Percentiles rank a stretch among this genome's conserved stretches.
These are phyloP conservation scores for Oryza officinalis DNA, from an alignment of 176 grass and related monocot genomes.

Conservation along the genomic window DNA sequence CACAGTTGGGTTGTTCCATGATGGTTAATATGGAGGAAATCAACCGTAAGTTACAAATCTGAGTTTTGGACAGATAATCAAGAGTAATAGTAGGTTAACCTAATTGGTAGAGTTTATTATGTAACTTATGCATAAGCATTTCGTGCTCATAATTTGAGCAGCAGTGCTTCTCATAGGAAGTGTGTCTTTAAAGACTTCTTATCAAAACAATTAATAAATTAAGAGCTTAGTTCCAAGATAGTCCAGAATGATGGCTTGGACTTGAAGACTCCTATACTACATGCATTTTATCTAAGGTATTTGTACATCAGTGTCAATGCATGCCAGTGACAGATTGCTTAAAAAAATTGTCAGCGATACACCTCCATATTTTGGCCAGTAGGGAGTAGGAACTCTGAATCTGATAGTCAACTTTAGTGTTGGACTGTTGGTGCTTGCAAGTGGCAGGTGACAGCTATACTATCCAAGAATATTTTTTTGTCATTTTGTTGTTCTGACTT, in stretches of 20 bases:
- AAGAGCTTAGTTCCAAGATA: slow-evolving; percentile 5
- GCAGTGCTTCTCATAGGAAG: not conserved
- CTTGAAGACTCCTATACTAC: not conserved
- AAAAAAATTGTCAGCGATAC: not conserved
- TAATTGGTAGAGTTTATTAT: not conserved
- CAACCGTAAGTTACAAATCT: not conserved
- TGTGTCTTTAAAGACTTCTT: not conserved
- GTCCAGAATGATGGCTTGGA: slow-evolving; percentile 6
- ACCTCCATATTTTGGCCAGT: not conserved
- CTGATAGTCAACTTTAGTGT: not conserved
- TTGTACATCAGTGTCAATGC: not conserved
- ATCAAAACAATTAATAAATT: not conserved
- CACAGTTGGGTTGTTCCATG: not conserved
- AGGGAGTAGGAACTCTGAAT: not conserved
- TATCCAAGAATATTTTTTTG: slow-evolving; percentile 13
- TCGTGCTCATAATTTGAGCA: slow-evolving; percentile 16
- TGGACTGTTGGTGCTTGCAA: slow-evolving; percentile 15
- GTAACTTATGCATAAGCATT: not conserved
- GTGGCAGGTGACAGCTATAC: not conserved
- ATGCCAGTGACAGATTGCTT: not conserved
- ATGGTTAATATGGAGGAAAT: not conserved
- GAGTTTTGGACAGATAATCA: not conserved
- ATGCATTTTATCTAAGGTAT: not conserved
- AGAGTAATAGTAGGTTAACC: not conserved
- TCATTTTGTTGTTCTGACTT: slow-evolving; percentile 31